Base-by-base conservation (phyloP, 345 rosid species). In the Ceriops zippeliana region DNA sequence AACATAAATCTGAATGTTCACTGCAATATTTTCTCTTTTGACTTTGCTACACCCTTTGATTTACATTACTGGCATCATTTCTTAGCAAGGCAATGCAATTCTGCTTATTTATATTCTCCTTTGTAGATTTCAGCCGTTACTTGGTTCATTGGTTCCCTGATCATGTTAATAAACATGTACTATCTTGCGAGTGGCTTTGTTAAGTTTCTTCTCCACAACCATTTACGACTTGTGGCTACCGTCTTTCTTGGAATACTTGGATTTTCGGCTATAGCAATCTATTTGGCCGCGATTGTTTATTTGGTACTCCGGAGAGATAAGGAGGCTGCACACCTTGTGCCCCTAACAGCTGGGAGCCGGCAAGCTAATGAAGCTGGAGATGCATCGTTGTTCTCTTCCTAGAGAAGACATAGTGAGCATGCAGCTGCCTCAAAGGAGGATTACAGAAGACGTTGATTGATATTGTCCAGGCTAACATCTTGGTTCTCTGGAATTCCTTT, bases 91-190 rank as follows among this genome's bases (percentile, higher is more conserved):
- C 17, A 42, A 3, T 13, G 49, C 49, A 13, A 13, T 42, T 42
- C 17, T 42, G 49, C 49, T 42, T 13, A 17, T 21, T 28, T 7
- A 4, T 19, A 53, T 56, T 16, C 6, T 22, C 35, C 6, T 68
- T 34, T 37, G 54, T 82, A 91, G 97, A 79, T 86, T 70, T 76
- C 96, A 65, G 72, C 82, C 30, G n/a, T 88, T 70, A 91, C 98
- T 4, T 89, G 96, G 97, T 49, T 82, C 75, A 85, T 91, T 42
- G 96, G 96, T 64, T 79, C 81, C 28, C 75, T 91, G 69, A 87
- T 93, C 35, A 91, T 88, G 95, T 79, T 83, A 38, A 93, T 89
- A 67, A 91, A 93, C 69, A 65, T 93, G 58, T 93, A 84, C 75
- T 91, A 86, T 68, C 80, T 89, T 1, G 81, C 69, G 10, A 70